Evolutionary conservation across 1,284 basidiomycete species (phyloP), one percentile per base, ranked within the genome.

Genomic region (Marasmius tenuissimus): DNA sequence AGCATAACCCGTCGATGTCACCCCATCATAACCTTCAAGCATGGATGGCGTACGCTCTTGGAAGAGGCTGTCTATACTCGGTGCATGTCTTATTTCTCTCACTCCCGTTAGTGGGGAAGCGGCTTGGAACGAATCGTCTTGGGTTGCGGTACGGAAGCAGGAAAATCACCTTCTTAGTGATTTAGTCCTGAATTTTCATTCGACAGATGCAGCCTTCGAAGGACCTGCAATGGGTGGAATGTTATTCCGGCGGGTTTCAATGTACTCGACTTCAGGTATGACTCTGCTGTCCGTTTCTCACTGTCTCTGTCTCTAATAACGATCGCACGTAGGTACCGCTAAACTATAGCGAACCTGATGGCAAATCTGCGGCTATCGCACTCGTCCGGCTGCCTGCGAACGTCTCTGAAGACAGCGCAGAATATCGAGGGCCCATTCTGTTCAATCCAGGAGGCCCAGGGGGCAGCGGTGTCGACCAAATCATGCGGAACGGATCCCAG

Each of bases 381-480:
- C 22, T 63, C 14, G n/a, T 59, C 14, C 61, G 61, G 20, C 2
- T 59, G 3, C 58, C 52, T 18, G 58, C 61, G 16, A 35, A 33
- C 35, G 58, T 59, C 18, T 35, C 52, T 8, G 39, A 34, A 35
- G 18, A 63, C 20, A 54, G 50, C 16, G 12, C 61, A 16, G 58
- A 49, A 11, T 63, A 63, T 35, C 61, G 50, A 4, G 61, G 61
- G 4, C 61, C 61, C 14, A 48, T 63, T 38, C 48, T 63, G n/a
- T 50, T 63, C 51, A 63, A 63, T 57, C 61, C 48, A 7, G 83
- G 83, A 1, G 83, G 83, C 0, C 82, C 83, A 6, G 83, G 82
- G 1, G 81, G 76, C 2, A 77, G 78, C 58, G 82, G 82, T 14
- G 76, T 82, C 4, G 65, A 73, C 5, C 39, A 75, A 0, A 63